Conservation (phyloP, 2,329 filamentous ascomycete genomes). For the Pseudonectria foliicola region DNA sequence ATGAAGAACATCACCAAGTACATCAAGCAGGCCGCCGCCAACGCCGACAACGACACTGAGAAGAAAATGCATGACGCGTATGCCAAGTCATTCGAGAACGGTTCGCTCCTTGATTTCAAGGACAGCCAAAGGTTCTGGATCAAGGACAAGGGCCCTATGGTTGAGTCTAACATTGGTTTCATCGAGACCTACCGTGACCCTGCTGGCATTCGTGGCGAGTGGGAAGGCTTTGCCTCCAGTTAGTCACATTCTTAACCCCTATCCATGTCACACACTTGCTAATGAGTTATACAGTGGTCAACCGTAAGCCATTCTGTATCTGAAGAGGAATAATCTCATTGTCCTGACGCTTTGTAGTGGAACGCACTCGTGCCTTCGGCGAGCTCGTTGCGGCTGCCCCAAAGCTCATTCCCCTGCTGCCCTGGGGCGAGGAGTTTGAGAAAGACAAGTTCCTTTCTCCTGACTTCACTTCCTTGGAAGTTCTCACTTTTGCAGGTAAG, state of each 20-base stretch:
- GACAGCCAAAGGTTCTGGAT: conserved; percentile 78
- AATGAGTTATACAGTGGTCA: conserved; percentile 49
- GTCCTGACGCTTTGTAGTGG: conserved; percentile 37
- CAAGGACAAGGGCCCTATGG: conserved; percentile 69
- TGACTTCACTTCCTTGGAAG: conserved; percentile 92
- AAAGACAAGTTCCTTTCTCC: conserved; percentile 94
- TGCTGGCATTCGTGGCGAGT: conserved; percentile 72
- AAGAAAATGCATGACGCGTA: conserved; percentile 68
- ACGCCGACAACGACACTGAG: conserved; percentile 67
- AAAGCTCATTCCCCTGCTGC: conserved; percentile 77
- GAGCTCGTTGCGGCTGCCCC: conserved; percentile 77
- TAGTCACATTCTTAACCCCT: conserved; percentile 11
- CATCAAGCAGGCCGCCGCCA: conserved; percentile 59
- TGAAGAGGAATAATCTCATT: neutral
- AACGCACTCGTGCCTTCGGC: conserved; percentile 81
- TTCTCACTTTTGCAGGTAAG: conserved; percentile 62
- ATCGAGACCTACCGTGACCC: conserved; percentile 83
- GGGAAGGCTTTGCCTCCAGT: conserved; percentile 74
- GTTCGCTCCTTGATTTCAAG: conserved; percentile 72
- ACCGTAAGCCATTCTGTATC: conserved; percentile 37
- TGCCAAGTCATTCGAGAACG: conserved; percentile 64
- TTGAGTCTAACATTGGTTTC: conserved; percentile 78
- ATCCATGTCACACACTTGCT: conserved; percentile 10
- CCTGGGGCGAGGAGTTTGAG: conserved; percentile 84
- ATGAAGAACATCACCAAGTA: conserved; percentile 63